Evolutionary conservation across 1,284 basidiomycete genomes (phyloP).

Genomic region (Mixia osmundae): DNA sequence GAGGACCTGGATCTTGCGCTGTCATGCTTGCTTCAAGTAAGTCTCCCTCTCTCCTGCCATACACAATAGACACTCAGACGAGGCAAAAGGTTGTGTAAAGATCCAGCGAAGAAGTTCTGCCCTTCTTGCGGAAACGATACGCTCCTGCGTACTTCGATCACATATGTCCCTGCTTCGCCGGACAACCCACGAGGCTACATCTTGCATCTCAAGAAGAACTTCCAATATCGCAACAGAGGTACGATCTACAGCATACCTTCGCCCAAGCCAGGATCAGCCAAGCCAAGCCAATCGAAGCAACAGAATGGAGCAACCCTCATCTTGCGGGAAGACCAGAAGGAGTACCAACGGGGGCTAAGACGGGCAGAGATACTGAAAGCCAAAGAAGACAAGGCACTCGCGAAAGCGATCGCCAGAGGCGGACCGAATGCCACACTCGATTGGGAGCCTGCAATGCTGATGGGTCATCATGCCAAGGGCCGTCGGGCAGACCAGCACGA

Average conservation of each 20-base stretch:
- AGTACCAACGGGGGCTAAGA: slow-evolving; percentile 60
- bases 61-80: slow-evolving; percentile 2
- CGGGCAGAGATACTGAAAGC: slow-evolving; percentile 41
- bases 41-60: slow-evolving; percentile 20
- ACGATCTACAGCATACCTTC: slow-evolving; percentile 82
- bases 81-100: slow-evolving; percentile 64
- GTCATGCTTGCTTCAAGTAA: slow-evolving; percentile 98
- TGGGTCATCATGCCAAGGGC: slow-evolving; percentile 46
- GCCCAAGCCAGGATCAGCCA: slow-evolving; percentile 57
- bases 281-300: slow-evolving; percentile 8
- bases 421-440: slow-evolving; percentile 68
- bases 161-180: slow-evolving; percentile 32
- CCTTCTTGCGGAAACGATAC: slow-evolving; percentile 82
- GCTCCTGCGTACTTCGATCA: slow-evolving; percentile 68
- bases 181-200: slow-evolving; percentile 33
- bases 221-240: slow-evolving; percentile 77
- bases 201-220: slow-evolving; percentile 77
- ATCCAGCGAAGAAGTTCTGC: slow-evolving; percentile 84
- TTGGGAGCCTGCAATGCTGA: slow-evolving; percentile 46
- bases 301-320: slow-evolving; percentile 33
- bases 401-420: slow-evolving; percentile 32
- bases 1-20: slow-evolving; percentile 86
- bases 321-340: slow-evolving; percentile 67
- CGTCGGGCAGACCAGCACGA: slow-evolving; percentile 5
- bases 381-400: slow-evolving; percentile 51